Evolutionary conservation across 1,284 basidiomycete species (phyloP).

Genomic region (Ustanciosporium gigantosporum): DNA sequence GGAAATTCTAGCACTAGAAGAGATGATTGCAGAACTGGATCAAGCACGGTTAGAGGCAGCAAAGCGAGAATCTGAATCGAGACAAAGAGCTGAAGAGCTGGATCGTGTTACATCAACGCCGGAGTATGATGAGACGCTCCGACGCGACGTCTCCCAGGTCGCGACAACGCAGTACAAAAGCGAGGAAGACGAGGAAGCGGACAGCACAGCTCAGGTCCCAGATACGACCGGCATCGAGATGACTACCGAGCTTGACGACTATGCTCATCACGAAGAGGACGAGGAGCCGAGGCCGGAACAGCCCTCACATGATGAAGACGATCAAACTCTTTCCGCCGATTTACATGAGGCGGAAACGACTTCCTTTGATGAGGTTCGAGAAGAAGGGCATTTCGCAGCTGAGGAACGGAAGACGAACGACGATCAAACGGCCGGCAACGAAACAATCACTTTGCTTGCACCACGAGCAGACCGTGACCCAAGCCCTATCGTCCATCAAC

Average conservation of each 20-base stretch:
- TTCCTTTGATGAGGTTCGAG: not conserved
- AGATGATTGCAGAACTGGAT: constrained; percentile 48
- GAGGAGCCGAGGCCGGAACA: not conserved
- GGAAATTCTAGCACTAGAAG: constrained; percentile 58
- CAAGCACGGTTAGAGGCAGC: constrained; percentile 10
- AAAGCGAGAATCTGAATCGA: constrained; percentile 19
- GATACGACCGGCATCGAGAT: not conserved
- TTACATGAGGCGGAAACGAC: not conserved
- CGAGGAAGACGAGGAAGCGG: not conserved
- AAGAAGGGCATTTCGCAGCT: not conserved
- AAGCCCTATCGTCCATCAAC: not conserved
- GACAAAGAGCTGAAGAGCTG: constrained; percentile 9
- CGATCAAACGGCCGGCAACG: not conserved
- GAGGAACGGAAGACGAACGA: no score
- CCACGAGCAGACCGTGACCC: not conserved
- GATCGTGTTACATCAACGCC: not conserved
- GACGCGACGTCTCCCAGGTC: not conserved
- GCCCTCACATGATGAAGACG: not conserved
- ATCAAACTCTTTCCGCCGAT: not conserved
- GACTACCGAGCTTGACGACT: not conserved
- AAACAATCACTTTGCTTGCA: not conserved
- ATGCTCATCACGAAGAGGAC: not conserved
- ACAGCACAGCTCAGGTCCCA: not conserved
- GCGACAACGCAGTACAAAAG: no score
- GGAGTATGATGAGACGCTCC: not conserved